phyloP scores from a whole-genome alignment of 768 basidiomycete species.

The Tricholoma sp. region DNA sequence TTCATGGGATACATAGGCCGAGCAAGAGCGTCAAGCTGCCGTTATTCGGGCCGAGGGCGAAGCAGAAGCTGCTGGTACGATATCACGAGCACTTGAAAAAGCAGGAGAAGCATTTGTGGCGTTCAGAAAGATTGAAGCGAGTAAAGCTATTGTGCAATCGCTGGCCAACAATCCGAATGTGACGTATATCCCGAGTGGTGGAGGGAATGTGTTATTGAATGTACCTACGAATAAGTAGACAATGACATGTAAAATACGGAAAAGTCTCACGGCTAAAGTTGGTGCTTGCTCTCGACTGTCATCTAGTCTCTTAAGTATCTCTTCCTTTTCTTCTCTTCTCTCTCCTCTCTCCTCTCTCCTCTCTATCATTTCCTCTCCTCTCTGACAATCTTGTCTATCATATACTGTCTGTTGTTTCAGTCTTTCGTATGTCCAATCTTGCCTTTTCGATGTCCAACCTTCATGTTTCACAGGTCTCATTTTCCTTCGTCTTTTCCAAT shows the following conservation, averaged over 20 bases:
- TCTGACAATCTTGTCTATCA: slow-evolving; percentile 55
- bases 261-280: slow-evolving; percentile 36
- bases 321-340: slow-evolving; percentile 43
- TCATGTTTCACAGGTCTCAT: slow-evolving; percentile 39
- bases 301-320: slow-evolving; percentile 41
- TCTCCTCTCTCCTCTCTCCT: slow-evolving; percentile 40
- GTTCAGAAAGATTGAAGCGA: slow-evolving; percentile 94
- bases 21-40: slow-evolving; percentile 98
- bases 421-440: slow-evolving; percentile 41
- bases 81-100: slow-evolving; percentile 84
- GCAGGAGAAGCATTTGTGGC: slow-evolving; percentile 96
- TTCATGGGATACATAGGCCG: slow-evolving; percentile 54
- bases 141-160: slow-evolving; percentile 93
- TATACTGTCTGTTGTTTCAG: slow-evolving; percentile 45
- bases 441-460: slow-evolving; percentile 5
- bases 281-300: slow-evolving; percentile 40
- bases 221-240: slow-evolving; percentile 56
- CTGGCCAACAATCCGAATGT: slow-evolving; percentile 77
- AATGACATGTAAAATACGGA: slow-evolving; percentile 22
- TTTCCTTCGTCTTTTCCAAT: slow-evolving; percentile 51
- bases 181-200: slow-evolving; percentile 81
- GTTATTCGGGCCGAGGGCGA: slow-evolving; percentile 98
- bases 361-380: slow-evolving; percentile 40
- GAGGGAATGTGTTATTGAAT: slow-evolving; percentile 78
- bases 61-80: slow-evolving; percentile 93